Base-by-base conservation (phyloP, 2,329 filamentous ascomycete species). In the Whalleya microplaca region DNA sequence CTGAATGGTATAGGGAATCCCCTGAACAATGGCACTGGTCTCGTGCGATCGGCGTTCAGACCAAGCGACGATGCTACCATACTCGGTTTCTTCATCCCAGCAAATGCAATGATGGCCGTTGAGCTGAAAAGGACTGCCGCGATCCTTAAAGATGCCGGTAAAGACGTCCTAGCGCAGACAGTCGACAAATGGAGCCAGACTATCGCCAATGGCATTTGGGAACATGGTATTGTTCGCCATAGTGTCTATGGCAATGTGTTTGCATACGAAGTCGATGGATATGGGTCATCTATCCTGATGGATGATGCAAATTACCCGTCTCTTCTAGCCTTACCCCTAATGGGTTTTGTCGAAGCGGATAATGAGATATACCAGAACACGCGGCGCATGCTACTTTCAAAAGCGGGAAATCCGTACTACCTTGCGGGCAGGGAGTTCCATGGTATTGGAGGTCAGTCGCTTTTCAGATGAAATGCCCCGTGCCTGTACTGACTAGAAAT, bases 51-150 rank as follows among this genome's bases (percentile, higher is more conserved):
- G 41, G 94, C 95, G 0, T 99, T 99, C 76, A 85, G 95, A 1
- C 95, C 95, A 3, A 96, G 91, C 62, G 95, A 99, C 67, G 95
- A 99, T 72, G 92, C 95, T 2, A 96, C 92, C 0, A 97, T 95
- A 40, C 80, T 99, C 2, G 93, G 93, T 44, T 99, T 92, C 78
- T 91, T 96, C 71, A 96, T 99, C 64, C 95, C 95, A 0, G 88
- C 91, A 40, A 99, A 99, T 70, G 95, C 95, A 21, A 94, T 96
- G 88, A 96, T 99, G 82, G 88, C 92, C 2, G 90, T 94, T 0
- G 92, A 99, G 73, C 80, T 99, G 21, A 84, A 87, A 61, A 87
- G 90, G 42, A 87, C 90, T 0, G 86, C 91, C 0, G 78, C 80
- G 5, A 80, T 96, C 19, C 82, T 98, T n/a, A 76, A 78, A 50